Base-by-base conservation (phyloP, 352 stramenopile genomes). In the Phytophthora tentaculata region DNA sequence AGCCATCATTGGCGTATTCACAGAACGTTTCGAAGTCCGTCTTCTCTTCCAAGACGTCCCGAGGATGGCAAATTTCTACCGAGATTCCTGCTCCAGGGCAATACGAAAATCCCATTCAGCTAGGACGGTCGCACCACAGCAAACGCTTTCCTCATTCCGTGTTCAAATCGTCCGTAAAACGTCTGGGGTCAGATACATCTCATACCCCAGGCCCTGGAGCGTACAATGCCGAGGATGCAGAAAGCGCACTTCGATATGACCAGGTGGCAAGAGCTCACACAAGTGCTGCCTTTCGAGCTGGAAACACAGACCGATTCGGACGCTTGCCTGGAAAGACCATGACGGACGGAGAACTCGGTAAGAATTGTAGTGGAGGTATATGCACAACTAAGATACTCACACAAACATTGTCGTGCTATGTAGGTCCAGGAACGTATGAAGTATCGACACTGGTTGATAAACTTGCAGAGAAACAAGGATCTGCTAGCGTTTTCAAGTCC, bases 101-200 rank as follows among this genome's bases (percentile, higher is more conserved):
- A 37, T 91, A 94, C 51, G 77, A 94, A 23, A 88, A 88, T 54
- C 74, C 73, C 19, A 76, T 88, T 24, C 76, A 90, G 44, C 52
- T 91, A 17, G 69, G 71, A n/a, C 66, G 58, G 26, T 70, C 58
- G 7, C 29, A 66, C n/a, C 43, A 52, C 29, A 35, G 68, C 5
- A 67, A 65, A 32, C 55, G 35, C 39, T 78, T 58, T 20, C 70
- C 76, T 13, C 78, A 89, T 26, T 85, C 83, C 2, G 68, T 86
- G 12, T 94, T 94, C 69, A 83, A 84, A 66, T 94, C 86, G 9
- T 81, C 64, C 5, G 83, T 87, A 12, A 84, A 76, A 32, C 84
- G 86, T 0, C 53, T 94, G 16, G 69, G 78, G 7, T 76, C 67
- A 3, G 59, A 73, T 48, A 61, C 67, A 16, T 79, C 58, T 14